Conservation (phyloP, 2,329 filamentous ascomycete species). For the Tolypocladium ovalisporum region DNA sequence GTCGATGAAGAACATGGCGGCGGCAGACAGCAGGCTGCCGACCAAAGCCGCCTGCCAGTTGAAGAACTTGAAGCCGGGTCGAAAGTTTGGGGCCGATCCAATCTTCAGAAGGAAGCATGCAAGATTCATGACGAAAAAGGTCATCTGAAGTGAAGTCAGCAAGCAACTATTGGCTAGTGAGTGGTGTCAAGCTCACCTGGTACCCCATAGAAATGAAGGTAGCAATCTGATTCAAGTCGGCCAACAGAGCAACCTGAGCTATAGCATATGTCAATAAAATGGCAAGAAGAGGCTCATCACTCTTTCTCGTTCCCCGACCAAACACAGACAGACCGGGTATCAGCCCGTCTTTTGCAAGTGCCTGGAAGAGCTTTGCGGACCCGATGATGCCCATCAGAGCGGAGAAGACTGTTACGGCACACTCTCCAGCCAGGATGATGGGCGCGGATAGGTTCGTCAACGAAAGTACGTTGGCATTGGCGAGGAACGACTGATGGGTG, state of each 20-base stretch:
- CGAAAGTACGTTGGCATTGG: conserved; percentile 70
- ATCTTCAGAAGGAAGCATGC: conserved; percentile 82
- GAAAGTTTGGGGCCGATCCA: conserved; percentile 78
- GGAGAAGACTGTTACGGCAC: conserved; percentile 75
- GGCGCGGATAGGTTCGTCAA: conserved; percentile 66
- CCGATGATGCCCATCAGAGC: conserved; percentile 81
- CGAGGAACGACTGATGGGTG: conserved; percentile 61
- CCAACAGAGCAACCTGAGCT: conserved; percentile 69
- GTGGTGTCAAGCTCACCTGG: conserved; percentile 35
- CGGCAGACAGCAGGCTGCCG: conserved; percentile 65
- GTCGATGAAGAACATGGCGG: conserved; percentile 85
- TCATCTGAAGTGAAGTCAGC: conserved; percentile 51
- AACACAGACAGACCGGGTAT: conserved; percentile 68
- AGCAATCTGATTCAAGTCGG: conserved; percentile 79
- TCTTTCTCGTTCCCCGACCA: conserved; percentile 58
- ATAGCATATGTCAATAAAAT: conserved; percentile 66
- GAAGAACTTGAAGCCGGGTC: conserved; percentile 82
- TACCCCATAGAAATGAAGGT: conserved; percentile 88
- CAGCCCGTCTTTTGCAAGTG: conserved; percentile 67
- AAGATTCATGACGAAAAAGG: conserved; percentile 78
- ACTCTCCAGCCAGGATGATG: conserved; percentile 69
- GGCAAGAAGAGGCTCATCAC: conserved; percentile 66
- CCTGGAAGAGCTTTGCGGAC: conserved; percentile 74
- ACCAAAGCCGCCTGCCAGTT: conserved; percentile 71
- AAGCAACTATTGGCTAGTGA: background rate